Base-by-base conservation (phyloP, 2,329 filamentous ascomycete genomes). In the Fusarium temperatum region DNA sequence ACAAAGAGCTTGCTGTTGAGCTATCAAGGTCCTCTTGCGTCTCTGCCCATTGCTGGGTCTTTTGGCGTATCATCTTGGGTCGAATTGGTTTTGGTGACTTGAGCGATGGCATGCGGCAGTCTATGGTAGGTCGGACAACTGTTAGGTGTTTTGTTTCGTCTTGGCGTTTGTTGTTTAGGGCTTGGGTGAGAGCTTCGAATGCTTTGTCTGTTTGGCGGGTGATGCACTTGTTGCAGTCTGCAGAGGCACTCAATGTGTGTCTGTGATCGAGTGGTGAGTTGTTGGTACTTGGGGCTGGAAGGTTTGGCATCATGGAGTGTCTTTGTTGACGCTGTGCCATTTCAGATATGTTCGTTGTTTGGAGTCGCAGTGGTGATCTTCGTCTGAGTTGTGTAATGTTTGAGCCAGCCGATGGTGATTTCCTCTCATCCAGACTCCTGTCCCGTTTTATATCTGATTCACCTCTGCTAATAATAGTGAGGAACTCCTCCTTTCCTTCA, bases 11-110 rank as follows among this genome's bases (percentile, higher is more conserved):
- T 8, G 38, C 60, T 5, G 42, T 61, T 0, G 66, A 71, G 24
- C 48, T 51, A 30, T 56, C 61, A 3, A 61, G 13, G 7, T 69
- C 50, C 9, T 51, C 26, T 41, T 61, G 68, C 1, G n/a, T 70
- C 8, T 70, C 59, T 22, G 45, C 44, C 68, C 60, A 70, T 2
- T 45, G 26, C 12, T 66, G 60, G 4, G 68, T 48, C n/a, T 24
- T 70, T 6, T 70, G 48, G 11, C 60, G 58, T 55, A 45, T 26
- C 9, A 60, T 53, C 5, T 26, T 70, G 3, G 68, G 68, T 20
- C 68, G 68, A 11, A 70, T 36, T 2, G 68, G 68, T 18, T 36
- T 70, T 13, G 68, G 68, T 20, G 67, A 41, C 17, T 63, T 65
- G 48, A 70, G 36, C 2, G 42, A 44, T 5, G 66, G 66, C 13